phyloP scores from a whole-genome alignment of 1,284 basidiomycete genomes.

The Leccinum subfulvum region DNA sequence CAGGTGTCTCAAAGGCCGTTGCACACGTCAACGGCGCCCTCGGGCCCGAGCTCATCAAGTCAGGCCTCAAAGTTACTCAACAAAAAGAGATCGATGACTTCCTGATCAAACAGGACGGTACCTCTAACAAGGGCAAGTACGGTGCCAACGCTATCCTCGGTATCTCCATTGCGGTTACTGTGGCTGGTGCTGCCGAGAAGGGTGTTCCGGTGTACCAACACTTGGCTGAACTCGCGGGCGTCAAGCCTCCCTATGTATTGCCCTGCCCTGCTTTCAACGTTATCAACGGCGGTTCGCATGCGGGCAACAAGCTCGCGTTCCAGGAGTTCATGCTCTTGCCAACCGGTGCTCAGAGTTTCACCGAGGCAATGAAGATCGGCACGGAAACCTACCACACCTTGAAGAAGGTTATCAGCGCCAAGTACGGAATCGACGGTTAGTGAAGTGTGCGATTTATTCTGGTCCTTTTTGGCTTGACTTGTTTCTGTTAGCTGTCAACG shows the following conservation, averaged over 20 bases:
- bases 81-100: conserved; percentile 99
- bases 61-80: conserved; percentile 82
- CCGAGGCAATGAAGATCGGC: conserved; percentile 98
- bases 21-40: conserved; percentile 93
- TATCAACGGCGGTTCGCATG: conserved; percentile 99
- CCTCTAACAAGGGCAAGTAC: conserved; percentile 98
- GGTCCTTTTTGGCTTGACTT: conserved; percentile 6
- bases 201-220: conserved; percentile 95
- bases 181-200: conserved; percentile 94
- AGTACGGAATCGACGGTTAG: conserved; percentile 97
- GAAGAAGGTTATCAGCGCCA: conserved; percentile 99
- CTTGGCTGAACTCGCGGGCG: conserved; percentile 92
- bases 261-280: conserved; percentile 97
- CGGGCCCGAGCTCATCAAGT: conserved; percentile 86
- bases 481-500: conserved; percentile 80
- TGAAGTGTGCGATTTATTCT: conserved; percentile 10
- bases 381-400: conserved; percentile 98
- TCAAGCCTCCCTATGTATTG: conserved; percentile 90
- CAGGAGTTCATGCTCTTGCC: conserved; percentile 99
- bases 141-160: conserved; percentile 99
- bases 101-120: conserved; percentile 97
- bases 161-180: conserved; percentile 94
- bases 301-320: conserved; percentile 99
- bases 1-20: conserved; percentile 93
- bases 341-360: conserved; percentile 88